These are phyloP conservation scores for Neurospora sublineolata DNA, from an alignment of 495 filamentous ascomycete genomes.

Conservation along the genomic window DNA sequence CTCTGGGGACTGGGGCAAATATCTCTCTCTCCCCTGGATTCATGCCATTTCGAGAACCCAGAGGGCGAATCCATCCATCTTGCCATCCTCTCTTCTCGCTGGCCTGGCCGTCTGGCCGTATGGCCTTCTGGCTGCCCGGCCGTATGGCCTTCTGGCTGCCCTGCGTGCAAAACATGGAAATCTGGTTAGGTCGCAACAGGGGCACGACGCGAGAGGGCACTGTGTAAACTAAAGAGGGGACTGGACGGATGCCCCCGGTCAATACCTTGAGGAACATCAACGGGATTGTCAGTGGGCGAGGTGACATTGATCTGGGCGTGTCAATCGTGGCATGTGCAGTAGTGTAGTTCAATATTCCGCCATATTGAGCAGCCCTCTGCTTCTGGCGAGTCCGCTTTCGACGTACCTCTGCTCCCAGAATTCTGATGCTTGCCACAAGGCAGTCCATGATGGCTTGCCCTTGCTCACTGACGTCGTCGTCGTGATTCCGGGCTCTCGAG, in stretches of 20 bases:
- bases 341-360: constrained; percentile 25
- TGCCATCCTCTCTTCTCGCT: background rate
- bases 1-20: background rate
- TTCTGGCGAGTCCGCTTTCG: constrained; percentile 6
- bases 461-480: background rate
- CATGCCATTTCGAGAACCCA: background rate
- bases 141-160: constrained; percentile 1
- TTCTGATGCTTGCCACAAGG: background rate
- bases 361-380: constrained; percentile 25
- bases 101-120: background rate
- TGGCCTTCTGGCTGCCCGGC: constrained; percentile 1
- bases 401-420: constrained; percentile 6
- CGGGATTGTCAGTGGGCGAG: background rate
- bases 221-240: constrained; percentile 4
- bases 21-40: background rate
- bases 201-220: background rate
- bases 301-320: constrained; percentile 17
- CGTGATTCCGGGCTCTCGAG: background rate
- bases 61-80: constrained; percentile 2
- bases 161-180: constrained; percentile 11
- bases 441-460: background rate
- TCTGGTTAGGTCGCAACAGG: background rate
- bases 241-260: constrained; percentile 13
- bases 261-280: constrained; percentile 14
- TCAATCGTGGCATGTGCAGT: constrained; percentile 16